Evolutionary conservation across 2,329 filamentous ascomycete species (phyloP), one percentile per base, ranked within the genome.

Genomic region (Neoascochyta sp.): DNA sequence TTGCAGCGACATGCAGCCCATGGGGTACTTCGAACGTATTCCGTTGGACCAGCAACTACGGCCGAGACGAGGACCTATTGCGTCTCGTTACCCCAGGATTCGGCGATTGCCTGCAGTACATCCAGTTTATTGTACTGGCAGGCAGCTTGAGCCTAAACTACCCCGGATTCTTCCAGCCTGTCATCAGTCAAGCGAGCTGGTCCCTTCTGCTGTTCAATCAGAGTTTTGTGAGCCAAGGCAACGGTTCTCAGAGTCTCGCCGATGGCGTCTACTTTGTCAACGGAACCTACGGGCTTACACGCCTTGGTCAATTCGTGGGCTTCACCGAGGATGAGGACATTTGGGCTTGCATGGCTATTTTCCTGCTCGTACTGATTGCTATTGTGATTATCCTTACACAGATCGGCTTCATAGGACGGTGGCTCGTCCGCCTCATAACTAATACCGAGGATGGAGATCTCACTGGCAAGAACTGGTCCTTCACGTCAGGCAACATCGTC

Each of bases 31-130:
- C 79, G 6, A 85, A 98, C 57, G 74, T 90, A 12, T 96, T 96
- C 60, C 81, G 86, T 46, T 98, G 90, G 88, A 88, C 87, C n/a
- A 93, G 87, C 55, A 98, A 98, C 59, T 96, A 94, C 59, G 92
- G 92, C 19, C 80, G 90, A 47, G 92, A 98, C 50, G 85, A 86
- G 39, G 92, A 98, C 65, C 70, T 95, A 45, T 71, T 98, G 31
- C 81, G 92, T 32, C 72, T 98, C 26, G 87, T 98, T 18, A 98
- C 92, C 0, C 92, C 92, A 4, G 92, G 92, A 1, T 96, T 98
- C 58, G 88, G 87, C 5, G 92, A 98, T 58, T 98, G 92, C 54
- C 72, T 98, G 32, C 89, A 96, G 63, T 96, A 98, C 60, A 85
- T 98, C 11, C 92, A 98, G 57, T 98, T 95, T 50, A 74, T 92